Base-by-base conservation (phyloP, 2,329 filamentous ascomycete species). In the Cercospora brassicicola region DNA sequence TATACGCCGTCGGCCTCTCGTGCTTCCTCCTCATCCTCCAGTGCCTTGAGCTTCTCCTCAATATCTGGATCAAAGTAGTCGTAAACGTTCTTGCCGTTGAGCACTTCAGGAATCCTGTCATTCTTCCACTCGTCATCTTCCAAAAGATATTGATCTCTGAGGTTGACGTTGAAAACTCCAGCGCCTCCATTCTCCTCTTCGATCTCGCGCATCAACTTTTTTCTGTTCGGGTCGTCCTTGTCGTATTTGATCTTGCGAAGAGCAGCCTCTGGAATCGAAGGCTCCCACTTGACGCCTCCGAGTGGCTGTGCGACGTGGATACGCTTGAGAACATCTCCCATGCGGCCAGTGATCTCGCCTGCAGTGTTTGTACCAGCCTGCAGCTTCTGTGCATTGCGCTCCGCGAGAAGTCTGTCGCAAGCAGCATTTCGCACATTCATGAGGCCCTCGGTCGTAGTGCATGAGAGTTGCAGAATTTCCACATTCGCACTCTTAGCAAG, bases 61-160 rank as follows among this genome's bases (percentile, higher is more conserved):
- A 99, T 99, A 65, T 99, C 96, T 0, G 94, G 94, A 77, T 98
- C 95, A 77, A 99, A 89, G 80, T 92, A 99, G 81, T 99, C 95
- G 83, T 94, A 95, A 67, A 99, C 92, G 80, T 99, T 99, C 86
- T 94, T 94, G 81, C 95, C 95, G 78, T 98, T 90, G 80, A 94
- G 91, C 59, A 97, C 86, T 81, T 99, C 95, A 33, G 95, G 95
- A 65, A 98, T 91, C 82, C 91, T 93, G 83, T 99, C 96, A 79
- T 97, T 88, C 81, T 96, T 97, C 95, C 95, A 98, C 67, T 95
- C 93, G 51, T 91, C 88, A 78, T 97, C 88, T 71, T 91, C 92
- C 71, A 98, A 89, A 15, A 93, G 82, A 80, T 96, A 99, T 77
- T 95, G 91, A 78, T 92, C 82, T 80, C 92, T 91, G 76, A 98